Evolutionary conservation across 352 stramenopile genomes (phyloP), one percentile per base, ranked within the genome.

Genomic region (Lagenidium giganteum): DNA sequence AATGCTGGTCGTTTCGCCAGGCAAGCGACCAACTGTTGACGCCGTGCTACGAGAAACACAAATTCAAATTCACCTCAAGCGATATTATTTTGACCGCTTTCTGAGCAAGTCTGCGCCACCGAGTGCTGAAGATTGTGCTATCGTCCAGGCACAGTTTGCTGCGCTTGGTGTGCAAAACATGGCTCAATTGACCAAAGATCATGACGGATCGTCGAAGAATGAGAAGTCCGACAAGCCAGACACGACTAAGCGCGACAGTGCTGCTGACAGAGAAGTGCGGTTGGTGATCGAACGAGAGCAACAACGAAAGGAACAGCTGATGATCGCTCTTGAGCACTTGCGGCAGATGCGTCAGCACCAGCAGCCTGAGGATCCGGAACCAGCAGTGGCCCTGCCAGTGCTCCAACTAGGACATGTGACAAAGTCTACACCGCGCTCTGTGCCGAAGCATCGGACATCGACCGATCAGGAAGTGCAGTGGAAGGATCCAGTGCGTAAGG

Each of bases 271-370:
- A 14, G 69, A 74, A 29, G 51, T 33, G 13, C 44, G 48, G 30
- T 26, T 64, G 1, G 29, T 44, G 16, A 26, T 17, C 9, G 42
- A 52, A 23, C 62, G 67, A 20, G 67, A 78, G 25, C 51, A 43
- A 11, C 65, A 78, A 22, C 54, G 59, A 4, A 62, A 67, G n/a
- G 59, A 72, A 13, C 67, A 74, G 17, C 38, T 83, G 13, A 37
- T 53, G 0, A 47, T 59, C n/a, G 70, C 58, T 2, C 34, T 81
- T 12, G 42, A 65, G 14, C 67, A 62, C n/a, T 45, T 83, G 42
- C 64, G 78, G 27, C 50, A 74, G 31, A 38, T 83, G 13, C 49
- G 57, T 0, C 36, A 61, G 2, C 41, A 74, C 30, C 37, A 72
- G 8, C 32, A 23, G 12, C 17, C 27, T 14, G 26, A 36, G 11